Conservation (phyloP, 352 stramenopile species). For the Phytopythium chamaehyphon region DNA sequence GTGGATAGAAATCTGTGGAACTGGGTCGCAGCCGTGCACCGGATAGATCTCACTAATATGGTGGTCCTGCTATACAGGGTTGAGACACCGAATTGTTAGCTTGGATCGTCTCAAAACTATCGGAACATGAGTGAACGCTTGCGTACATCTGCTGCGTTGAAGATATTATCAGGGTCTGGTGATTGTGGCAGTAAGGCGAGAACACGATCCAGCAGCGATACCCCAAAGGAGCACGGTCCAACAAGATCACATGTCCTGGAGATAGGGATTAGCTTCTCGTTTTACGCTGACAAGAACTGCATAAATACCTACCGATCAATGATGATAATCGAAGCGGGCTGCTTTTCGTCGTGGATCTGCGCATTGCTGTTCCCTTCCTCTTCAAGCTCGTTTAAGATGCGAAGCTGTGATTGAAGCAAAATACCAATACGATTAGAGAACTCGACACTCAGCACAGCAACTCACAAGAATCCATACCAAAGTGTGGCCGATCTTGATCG, state of each 20-base stretch:
- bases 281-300: no score
- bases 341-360: constrained; percentile 28
- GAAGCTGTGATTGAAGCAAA: constrained; percentile 18
- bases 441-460: neutral
- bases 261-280: neutral
- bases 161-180: no score
- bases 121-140: constrained; percentile 15
- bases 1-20: constrained; percentile 12
- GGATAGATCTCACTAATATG: constrained; percentile 69
- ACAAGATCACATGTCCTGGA: constrained; percentile 58
- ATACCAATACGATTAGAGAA: neutral
- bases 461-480: no score
- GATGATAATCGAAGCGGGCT: constrained; percentile 56
- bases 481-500: constrained; percentile 78
- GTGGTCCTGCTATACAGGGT: no score
- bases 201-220: constrained; percentile 66
- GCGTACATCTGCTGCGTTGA: no score
- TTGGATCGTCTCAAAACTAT: constrained; percentile 13
- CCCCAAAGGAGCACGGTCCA: constrained; percentile 56
- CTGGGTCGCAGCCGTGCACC: constrained; percentile 58
- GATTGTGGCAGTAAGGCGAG: constrained; percentile 60
- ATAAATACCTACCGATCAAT: constrained; percentile 50
- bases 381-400: constrained; percentile 54
- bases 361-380: constrained; percentile 33
- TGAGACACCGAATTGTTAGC: no score